Percentiles rank a stretch among this genome's conserved stretches.
Evolutionary conservation across 352 stramenopile species (phyloP).

Genomic region (Pythium aphanidermatum): DNA sequence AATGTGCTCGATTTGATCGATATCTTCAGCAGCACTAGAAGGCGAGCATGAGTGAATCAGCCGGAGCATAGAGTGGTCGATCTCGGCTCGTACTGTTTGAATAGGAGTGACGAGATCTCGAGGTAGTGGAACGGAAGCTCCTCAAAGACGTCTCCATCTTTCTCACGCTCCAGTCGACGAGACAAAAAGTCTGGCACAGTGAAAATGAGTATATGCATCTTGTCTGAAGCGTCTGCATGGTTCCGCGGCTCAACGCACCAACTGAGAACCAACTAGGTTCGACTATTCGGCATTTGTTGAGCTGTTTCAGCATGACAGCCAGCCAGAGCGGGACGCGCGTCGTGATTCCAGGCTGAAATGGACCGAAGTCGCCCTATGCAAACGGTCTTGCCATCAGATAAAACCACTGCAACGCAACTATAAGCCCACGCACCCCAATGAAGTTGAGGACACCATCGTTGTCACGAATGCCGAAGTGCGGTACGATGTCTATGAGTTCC

Average conservation of each 20-base stretch:
- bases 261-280: conserved; percentile 78
- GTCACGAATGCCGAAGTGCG: conserved; percentile 78
- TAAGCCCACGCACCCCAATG: conserved; percentile 38
- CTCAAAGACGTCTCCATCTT: conserved; percentile 67
- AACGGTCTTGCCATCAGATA: too few relatives aligned
- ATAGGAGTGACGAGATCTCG: conserved; percentile 74
- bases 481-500: conserved; percentile 81
- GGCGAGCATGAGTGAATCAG: background rate
- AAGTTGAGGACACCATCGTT: conserved; percentile 78
- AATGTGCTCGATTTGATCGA: conserved; percentile 78
- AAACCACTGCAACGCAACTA: background rate
- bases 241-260: too few relatives aligned
- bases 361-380: conserved; percentile 74
- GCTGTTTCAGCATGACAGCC: conserved; percentile 85
- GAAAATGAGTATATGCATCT: too few relatives aligned
- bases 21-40: conserved; percentile 67
- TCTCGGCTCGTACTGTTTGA: conserved; percentile 85
- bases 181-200: conserved; percentile 48
- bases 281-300: conserved; percentile 85
- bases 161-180: conserved; percentile 56
- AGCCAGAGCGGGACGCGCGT: conserved; percentile 85
- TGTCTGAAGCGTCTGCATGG: too few relatives aligned
- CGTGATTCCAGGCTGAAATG: conserved; percentile 81
- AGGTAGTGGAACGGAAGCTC: conserved; percentile 86
- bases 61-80: too few relatives aligned